Conservation (phyloP, 495 filamentous ascomycete species). For the Pseudevernia furfuracea region DNA sequence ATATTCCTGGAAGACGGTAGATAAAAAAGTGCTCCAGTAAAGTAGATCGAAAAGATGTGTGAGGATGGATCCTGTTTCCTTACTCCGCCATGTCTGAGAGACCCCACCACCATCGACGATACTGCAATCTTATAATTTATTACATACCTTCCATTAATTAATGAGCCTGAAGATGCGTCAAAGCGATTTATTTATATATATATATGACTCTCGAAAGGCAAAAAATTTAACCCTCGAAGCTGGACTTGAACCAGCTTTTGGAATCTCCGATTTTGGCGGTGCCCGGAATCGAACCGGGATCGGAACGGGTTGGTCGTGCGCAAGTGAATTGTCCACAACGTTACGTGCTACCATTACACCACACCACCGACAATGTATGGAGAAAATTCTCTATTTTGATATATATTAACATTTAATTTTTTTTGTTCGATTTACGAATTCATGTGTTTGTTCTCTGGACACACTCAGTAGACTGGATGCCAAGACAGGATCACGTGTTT, state of each 20-base stretch:
- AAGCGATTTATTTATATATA: too few species aligned
- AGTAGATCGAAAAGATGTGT: too few species aligned
- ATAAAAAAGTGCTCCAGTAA: too few species aligned
- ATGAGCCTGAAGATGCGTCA: too few species aligned
- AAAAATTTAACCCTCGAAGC: background rate
- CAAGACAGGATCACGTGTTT: background rate
- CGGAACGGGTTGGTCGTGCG: conserved; percentile 10
- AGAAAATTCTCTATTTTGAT: background rate
- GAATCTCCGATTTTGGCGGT: conserved; percentile 4
- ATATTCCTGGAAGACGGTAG: too few species aligned
- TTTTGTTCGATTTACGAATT: background rate
- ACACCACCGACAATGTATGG: conserved; percentile 5
- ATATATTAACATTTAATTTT: background rate
- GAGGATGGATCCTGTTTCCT: too few species aligned
- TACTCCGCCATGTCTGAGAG: too few species aligned
- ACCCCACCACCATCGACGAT: too few species aligned
- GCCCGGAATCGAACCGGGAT: conserved; percentile 18
- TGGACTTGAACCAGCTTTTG: conserved; percentile 1
- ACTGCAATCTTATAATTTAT: too few species aligned
- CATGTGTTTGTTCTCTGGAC: background rate
- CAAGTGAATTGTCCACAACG: conserved; percentile 13
- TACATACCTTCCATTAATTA: too few species aligned
- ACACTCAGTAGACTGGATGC: background rate
- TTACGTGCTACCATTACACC: conserved; percentile 25
- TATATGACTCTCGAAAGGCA: background rate